Percentiles rank a stretch among this genome's conserved stretches.
phyloP scores from a whole-genome alignment of 768 basidiomycete species.

The Lactifluus echinatus region DNA sequence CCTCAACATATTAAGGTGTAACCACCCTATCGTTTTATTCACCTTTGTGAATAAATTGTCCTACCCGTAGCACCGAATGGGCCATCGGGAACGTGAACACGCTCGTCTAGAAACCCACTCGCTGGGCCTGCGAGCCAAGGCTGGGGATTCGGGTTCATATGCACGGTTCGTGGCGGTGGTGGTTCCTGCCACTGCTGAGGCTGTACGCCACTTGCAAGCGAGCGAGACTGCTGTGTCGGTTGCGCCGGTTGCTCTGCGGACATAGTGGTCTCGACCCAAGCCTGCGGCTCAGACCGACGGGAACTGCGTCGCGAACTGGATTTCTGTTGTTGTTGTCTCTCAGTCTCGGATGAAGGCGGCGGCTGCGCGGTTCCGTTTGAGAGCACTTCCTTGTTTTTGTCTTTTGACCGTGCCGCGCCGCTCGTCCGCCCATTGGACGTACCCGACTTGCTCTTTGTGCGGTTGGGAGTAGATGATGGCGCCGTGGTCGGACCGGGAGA shows the following conservation, averaged over 20 bases:
- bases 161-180: background rate
- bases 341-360: too few relatives aligned
- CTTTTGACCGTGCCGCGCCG: slow-evolving; percentile 12
- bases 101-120: slow-evolving; percentile 17
- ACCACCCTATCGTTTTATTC: too few relatives aligned
- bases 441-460: slow-evolving; percentile 5
- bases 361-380: background rate
- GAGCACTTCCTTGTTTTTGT: slow-evolving; percentile 15
- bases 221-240: too few relatives aligned
- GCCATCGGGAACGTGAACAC: slow-evolving; percentile 12
- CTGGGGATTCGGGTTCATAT: slow-evolving; percentile 4
- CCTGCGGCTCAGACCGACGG: slow-evolving; percentile 18
- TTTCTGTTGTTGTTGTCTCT: slow-evolving; percentile 6
- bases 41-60: slow-evolving; percentile 21
- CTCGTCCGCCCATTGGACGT: slow-evolving; percentile 14
- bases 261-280: background rate
- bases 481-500: slow-evolving; percentile 1
- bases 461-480: background rate
- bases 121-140: slow-evolving; percentile 21
- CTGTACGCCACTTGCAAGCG: background rate
- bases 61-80: slow-evolving; percentile 20
- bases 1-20: too few relatives aligned
- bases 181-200: slow-evolving; percentile 6
- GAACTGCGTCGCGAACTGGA: slow-evolving; percentile 10
- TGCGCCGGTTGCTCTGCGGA: background rate